These are phyloP conservation scores for Penstemon barbatus DNA, from an alignment of 257 asterid genomes.

Conservation along the genomic window DNA sequence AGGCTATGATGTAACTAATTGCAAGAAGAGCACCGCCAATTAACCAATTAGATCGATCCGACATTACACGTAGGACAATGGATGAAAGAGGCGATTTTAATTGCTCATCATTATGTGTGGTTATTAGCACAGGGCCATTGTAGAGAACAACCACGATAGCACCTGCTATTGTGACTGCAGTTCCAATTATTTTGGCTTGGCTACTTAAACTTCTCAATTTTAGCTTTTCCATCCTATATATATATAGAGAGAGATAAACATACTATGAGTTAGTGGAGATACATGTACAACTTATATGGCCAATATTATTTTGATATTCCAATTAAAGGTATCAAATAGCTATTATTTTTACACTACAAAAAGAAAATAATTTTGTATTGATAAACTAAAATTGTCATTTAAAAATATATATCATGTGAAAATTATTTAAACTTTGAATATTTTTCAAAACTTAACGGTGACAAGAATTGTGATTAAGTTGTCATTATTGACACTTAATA, in stretches of 20 bases:
- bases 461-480: too few species aligned
- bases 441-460: too few species aligned
- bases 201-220: slow-evolving; percentile 33
- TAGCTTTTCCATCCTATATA: slow-evolving; percentile 49
- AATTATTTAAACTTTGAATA: too few species aligned
- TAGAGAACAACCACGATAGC: slow-evolving; percentile 56
- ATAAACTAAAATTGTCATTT: too few species aligned
- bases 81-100: not conserved
- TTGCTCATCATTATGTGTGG: not conserved
- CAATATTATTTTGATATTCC: not conserved
- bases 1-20: slow-evolving; percentile 21
- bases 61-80: not conserved
- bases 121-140: slow-evolving; percentile 39
- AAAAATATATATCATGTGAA: too few species aligned
- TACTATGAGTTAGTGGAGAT: too few species aligned
- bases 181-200: slow-evolving; percentile 46
- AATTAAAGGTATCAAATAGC: too few species aligned
- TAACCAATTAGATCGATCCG: slow-evolving; percentile 37
- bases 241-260: not conserved
- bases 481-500: too few species aligned
- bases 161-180: slow-evolving; percentile 42
- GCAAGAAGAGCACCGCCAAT: slow-evolving; percentile 42
- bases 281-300: not conserved
- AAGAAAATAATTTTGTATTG: too few species aligned
- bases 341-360: too few species aligned